Base-by-base conservation (phyloP, 345 rosid species). In the Hibiscus mutabilis region DNA sequence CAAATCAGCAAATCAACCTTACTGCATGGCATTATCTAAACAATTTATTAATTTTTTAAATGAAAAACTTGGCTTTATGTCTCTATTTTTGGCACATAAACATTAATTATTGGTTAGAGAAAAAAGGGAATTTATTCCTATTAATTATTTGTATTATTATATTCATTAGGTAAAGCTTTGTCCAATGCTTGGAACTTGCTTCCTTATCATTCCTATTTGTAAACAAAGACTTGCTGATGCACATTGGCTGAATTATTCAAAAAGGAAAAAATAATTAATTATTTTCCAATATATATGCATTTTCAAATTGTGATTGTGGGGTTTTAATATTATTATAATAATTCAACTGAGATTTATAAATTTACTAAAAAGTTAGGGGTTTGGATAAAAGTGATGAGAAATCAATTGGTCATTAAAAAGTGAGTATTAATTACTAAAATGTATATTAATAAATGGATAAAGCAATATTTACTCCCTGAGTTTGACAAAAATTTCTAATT, bases 231-330 rank as follows among this genome's bases (percentile, higher is more conserved):
- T 40, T 64, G 68, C 8, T 40, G 52, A 19, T 64, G 31, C 52
- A 64, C 15, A 19, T 64, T 21, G 52, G 52, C 68, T 49, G 14
- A 64, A 64, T 64, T 40, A 40, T 64, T 64, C 31, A 64, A 40
- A 7, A 63, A 2, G 37, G 8, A n/a, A 14, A 59, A 37, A 1
- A 37, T 37, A 10, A 12, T 40, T 62, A 35, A n/a, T 16, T 62
- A 33, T 62, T 64, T 18, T 63, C 29, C 7, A n/a, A 8, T 19
- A 10, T 40, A 11, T 58, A 19, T n/a, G 42, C 19, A 9, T n/a
- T 18, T 37, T 3, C 49, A 19, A 63, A 37, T 37, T 63, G 1
- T 18, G 27, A 35, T 6, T 14, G 4, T 6, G 10, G 10, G 10
- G 5, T 18, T 35, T 35, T 11, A 62, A 6, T 11, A 37, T 18